A percentile compares a stretch with the other conserved stretches of the same genome.
phyloP scores from a whole-genome alignment of 2,329 filamentous ascomycete species.

The Penicillium sclerotiorum region DNA sequence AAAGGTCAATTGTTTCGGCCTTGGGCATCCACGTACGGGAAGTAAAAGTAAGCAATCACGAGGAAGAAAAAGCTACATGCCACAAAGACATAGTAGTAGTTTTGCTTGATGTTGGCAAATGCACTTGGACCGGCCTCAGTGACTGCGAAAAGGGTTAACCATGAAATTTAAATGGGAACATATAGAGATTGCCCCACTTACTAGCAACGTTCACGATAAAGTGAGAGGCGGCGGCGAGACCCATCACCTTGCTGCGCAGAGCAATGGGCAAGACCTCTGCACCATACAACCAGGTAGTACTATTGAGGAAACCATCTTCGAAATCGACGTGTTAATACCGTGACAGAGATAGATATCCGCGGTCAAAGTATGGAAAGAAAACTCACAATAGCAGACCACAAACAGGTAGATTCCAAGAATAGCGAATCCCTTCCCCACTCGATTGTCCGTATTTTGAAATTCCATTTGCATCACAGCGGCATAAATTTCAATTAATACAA shows the following conservation, averaged over 20 bases:
- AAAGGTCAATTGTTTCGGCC: no score
- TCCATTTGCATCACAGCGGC: slow-evolving; percentile 60
- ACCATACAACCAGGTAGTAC: slow-evolving; percentile 59
- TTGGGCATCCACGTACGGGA: slow-evolving; percentile 46
- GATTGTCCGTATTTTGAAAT: slow-evolving; percentile 59
- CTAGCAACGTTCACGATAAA: slow-evolving; percentile 58
- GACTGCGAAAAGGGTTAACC: slow-evolving; percentile 30
- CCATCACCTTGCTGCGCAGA: slow-evolving; percentile 59
- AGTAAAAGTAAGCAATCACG: slow-evolving; percentile 56
- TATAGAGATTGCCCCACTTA: slow-evolving; percentile 22
- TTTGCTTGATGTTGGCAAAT: slow-evolving; percentile 60
- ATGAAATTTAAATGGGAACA: neutral
- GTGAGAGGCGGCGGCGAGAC: slow-evolving; percentile 56
- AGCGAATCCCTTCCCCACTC: slow-evolving; percentile 61
- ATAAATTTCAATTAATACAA: slow-evolving; percentile 62
- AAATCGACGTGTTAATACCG: neutral
- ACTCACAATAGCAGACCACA: slow-evolving; percentile 57
- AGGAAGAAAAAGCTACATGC: slow-evolving; percentile 56
- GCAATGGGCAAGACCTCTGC: slow-evolving; percentile 59
- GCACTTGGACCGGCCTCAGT: slow-evolving; percentile 60
- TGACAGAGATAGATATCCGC: neutral
- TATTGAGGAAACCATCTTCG: slow-evolving; percentile 55
- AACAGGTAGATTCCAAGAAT: slow-evolving; percentile 63
- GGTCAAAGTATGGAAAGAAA: neutral
- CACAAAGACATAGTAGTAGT: slow-evolving; percentile 65